Evolutionary conservation across 306 rosid genomes (phyloP), one percentile per base, ranked within the genome.

Genomic region (Ormosia semicastrata): DNA sequence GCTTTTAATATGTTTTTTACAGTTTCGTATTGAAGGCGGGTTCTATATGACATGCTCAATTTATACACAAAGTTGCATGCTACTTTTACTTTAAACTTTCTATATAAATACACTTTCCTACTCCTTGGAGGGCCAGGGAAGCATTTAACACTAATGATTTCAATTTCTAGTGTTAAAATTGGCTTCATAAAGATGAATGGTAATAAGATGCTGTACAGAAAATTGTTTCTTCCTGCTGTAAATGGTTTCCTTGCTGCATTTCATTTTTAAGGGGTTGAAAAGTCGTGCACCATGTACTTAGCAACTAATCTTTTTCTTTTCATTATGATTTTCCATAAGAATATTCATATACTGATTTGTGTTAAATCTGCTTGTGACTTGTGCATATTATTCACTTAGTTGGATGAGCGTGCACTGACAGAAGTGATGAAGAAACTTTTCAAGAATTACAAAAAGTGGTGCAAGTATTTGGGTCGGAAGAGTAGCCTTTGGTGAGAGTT

Each of bases 351-450:
- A 36, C 39, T 46, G 43, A 32, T 46, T 76, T 43, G 18, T 79
- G 72, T 24, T 44, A 33, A 56, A 69, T 56, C 62, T 72, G 72
- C 18, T 73, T 72, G 4, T 92, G 79, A 85, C 87, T 49, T 77
- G 39, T 62, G 63, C 71, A 13, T 81, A 44, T 73, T 86, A 60
- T 81, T 81, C 87, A 53, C 82, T 71, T 89, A 95, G 99, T 89
- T 95, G 98, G 99, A 95, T 58, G 99, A 95, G 49, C 90, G 96
- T 75, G 99, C 99, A 0, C 82, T 95, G 64, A 93, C 97, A 32
- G 99, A 93, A 71, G 99, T 95, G 81, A 95, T 95, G 99, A 95
- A 95, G 91, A 95, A 95, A 87, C 93, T 95, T 77, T 95, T 95
- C 90, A 95, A 93, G 89, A 95, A 90, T 87, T 95, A 95, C 82